Evolutionary conservation across 2,329 filamentous ascomycete species (phyloP).

Genomic region (Apiospora marii): DNA sequence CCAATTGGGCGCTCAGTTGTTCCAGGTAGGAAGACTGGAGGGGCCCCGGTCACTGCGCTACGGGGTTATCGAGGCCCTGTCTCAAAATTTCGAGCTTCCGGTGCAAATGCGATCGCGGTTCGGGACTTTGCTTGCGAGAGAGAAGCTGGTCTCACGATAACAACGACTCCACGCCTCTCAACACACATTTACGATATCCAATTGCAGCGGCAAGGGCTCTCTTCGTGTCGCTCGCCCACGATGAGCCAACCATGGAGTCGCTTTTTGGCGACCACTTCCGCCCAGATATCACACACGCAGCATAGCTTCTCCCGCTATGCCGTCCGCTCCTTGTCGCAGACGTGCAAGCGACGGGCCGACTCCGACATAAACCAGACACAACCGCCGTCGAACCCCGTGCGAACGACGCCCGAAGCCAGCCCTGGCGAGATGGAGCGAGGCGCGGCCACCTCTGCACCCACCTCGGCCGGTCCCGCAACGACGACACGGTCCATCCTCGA

Average conservation of each 20-base stretch:
- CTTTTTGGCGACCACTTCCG: constrained; percentile 26
- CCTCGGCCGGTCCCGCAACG: constrained; percentile 11
- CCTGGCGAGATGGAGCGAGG: constrained; percentile 15
- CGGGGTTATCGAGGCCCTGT: not conserved
- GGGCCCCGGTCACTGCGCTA: constrained; percentile 7
- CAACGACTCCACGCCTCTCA: not conserved
- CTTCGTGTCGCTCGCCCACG: not conserved
- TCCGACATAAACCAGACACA: constrained; percentile 22
- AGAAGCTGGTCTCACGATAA: not conserved
- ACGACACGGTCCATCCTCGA: constrained; percentile 22
- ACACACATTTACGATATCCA: not conserved
- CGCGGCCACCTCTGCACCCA: not conserved
- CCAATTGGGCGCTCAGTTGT: constrained; percentile 3
- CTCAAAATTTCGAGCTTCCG: constrained; percentile 18
- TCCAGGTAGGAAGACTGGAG: not conserved
- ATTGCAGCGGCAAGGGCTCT: not conserved
- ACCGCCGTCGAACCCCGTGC: constrained; percentile 9
- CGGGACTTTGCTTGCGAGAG: not conserved
- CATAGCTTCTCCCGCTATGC: constrained; percentile 23
- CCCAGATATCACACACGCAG: constrained; percentile 21
- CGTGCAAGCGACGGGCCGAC: constrained; percentile 25
- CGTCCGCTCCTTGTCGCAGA: constrained; percentile 28
- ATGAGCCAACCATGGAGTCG: constrained; percentile 28
- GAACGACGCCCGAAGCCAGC: constrained; percentile 19
- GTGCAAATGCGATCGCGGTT: constrained; percentile 13